Conservation (phyloP, 208 protist species). For the Angomonas ambiguus region DNA sequence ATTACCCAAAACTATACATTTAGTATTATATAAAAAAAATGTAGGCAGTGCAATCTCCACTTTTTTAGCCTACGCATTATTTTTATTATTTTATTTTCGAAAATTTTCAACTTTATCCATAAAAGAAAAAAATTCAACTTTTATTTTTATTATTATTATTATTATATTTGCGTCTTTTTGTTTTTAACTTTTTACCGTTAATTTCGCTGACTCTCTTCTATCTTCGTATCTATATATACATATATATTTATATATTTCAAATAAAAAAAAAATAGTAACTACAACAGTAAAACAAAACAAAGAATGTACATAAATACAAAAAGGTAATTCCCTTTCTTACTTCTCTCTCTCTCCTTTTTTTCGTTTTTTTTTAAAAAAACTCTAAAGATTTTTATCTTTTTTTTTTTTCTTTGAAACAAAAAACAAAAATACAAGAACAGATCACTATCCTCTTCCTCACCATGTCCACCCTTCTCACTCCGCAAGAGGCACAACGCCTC, state of each 20-base stretch:
- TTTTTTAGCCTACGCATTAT: too few species aligned
- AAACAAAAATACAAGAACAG: not conserved
- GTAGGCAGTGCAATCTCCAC: too few species aligned
- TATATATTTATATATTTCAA: not conserved
- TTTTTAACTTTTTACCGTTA: not conserved
- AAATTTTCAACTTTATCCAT: too few species aligned
- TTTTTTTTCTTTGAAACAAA: not conserved
- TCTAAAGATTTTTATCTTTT: not conserved
- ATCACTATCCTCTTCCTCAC: not conserved
- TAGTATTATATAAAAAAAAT: too few species aligned
- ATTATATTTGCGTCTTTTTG: not conserved
- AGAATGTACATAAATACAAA: not conserved
- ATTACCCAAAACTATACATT: too few species aligned
- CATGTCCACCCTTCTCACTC: not conserved
- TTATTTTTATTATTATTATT: not conserved
- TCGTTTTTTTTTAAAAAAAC: constrained; percentile 3
- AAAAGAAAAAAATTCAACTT: not conserved
- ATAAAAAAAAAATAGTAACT: not conserved
- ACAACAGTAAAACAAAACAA: not conserved
- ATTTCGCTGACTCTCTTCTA: not conserved
- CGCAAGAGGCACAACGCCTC: not conserved
- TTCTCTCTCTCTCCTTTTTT: constrained; percentile 6
- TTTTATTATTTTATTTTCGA: too few species aligned
- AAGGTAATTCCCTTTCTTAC: constrained; percentile 1
- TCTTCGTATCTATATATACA: not conserved